Percentiles rank a stretch among this genome's conserved stretches.
Evolutionary conservation across 768 basidiomycete genomes (phyloP).

Genomic region (Dendrothele bispora): DNA sequence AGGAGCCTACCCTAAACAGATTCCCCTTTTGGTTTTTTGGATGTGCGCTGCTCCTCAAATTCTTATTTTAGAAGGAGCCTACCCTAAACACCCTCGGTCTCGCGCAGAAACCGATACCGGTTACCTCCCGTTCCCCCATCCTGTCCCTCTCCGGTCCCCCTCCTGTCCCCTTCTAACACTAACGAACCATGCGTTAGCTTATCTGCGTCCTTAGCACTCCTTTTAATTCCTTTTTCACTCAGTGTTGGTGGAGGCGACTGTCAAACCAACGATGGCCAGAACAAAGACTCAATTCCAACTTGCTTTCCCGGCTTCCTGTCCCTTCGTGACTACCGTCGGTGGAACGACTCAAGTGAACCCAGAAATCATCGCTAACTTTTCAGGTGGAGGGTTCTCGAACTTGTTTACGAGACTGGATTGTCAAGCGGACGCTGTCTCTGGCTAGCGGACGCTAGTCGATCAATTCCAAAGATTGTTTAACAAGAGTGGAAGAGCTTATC

Average conservation of each 20-base stretch:
- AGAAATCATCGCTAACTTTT: constrained; percentile 14
- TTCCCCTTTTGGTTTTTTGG: too few relatives aligned
- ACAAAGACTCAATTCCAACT: background rate
- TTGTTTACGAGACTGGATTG: constrained; percentile 37
- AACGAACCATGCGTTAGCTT: too few relatives aligned
- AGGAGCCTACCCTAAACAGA: too few relatives aligned
- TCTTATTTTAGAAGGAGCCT: too few relatives aligned
- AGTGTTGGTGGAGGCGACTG: constrained; percentile 36
- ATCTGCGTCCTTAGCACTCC: too few relatives aligned
- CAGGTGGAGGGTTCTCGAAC: constrained; percentile 43
- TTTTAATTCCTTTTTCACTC: constrained; percentile 18
- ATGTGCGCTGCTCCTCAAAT: too few relatives aligned
- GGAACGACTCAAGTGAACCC: constrained; percentile 14
- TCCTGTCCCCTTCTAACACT: too few relatives aligned
- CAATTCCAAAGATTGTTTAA: constrained; percentile 27
- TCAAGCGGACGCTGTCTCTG: constrained; percentile 30
- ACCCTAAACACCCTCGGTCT: too few relatives aligned
- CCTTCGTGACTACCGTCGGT: constrained; percentile 14
- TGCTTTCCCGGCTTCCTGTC: background rate
- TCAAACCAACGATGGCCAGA: constrained; percentile 15
- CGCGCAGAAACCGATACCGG: too few relatives aligned
- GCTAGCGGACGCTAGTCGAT: constrained; percentile 24
- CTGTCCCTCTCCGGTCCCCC: too few relatives aligned
- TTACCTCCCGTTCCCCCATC: too few relatives aligned
- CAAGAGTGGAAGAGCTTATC: constrained; percentile 23